Base-by-base conservation (phyloP, 2,329 filamentous ascomycete species). In the Tolypocladium album region DNA sequence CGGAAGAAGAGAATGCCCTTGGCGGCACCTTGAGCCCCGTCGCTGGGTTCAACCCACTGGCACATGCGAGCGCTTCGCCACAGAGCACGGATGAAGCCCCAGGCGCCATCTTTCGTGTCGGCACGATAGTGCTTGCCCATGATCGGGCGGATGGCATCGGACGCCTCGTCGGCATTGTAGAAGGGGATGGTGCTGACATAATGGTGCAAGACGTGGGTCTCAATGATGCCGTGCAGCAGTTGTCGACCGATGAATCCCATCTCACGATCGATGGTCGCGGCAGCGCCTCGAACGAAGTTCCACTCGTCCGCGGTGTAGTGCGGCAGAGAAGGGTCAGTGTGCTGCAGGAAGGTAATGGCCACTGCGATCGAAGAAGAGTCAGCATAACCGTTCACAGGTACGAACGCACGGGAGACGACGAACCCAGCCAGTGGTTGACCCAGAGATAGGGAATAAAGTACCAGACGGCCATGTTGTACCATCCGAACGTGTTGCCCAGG, bases 401-500 rank as follows among this genome's bases (percentile, higher is more conserved):
- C 9, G 17, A 22, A 12, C 36, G 17, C 20, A 50, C n/a, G 38
- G 47, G 55, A 20, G 58, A 61, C 59, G 58, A 83, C 89, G 82
- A 86, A 94, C 90, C 90, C 60, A 97, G 88, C 93, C 93, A 97
- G 85, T 97, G 92, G 84, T 97, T 96, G 60, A 97, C 92, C 93
- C 93, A 97, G 63, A 97, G 82, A 75, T 97, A 99, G 43, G 94
- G 94, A 61, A 95, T 72, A 70, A 92, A 86, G 79, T 99, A 99
- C 93, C 94, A 97, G 64, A 99, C 88, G 62, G 89, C 78, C 73
- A 97, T 80, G 80, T 97, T 97, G 72, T 80, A 74, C 81, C 87
- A 93, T 70, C 94, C 94, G 68, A 88, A 97, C 60, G 76, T 89
- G 74, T 86, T 86, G 68, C 87, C 87, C 65, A 97, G 79, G 68